phyloP scores from a whole-genome alignment of 495 filamentous ascomycete species.

The Astrothelium macrocarpum region DNA sequence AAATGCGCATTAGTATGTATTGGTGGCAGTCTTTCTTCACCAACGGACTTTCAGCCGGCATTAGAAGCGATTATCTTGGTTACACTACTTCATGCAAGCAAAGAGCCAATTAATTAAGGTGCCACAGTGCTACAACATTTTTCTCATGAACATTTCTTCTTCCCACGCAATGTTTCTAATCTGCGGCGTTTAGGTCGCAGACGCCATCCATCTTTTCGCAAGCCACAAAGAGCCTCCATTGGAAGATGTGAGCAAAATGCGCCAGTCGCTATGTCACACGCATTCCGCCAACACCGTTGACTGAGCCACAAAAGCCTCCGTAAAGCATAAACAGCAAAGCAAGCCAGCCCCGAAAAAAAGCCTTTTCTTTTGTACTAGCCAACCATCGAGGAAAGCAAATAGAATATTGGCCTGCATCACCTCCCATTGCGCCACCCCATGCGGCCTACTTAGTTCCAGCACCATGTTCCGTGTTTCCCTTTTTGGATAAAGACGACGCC shows the following conservation, averaged over 20 bases:
- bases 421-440: not conserved
- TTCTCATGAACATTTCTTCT: not conserved
- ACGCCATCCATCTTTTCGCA: not conserved
- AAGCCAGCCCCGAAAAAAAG: not conserved
- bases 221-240: not conserved
- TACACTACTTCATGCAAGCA: not conserved
- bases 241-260: not conserved
- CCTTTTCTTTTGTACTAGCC: not conserved
- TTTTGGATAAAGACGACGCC: not conserved
- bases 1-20: not conserved
- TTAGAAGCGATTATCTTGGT: no score
- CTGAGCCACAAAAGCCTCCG: not conserved
- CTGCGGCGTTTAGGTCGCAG: not conserved
- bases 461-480: not conserved
- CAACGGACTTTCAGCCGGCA: no score
- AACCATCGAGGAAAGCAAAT: slow-evolving; percentile 1
- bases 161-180: not conserved
- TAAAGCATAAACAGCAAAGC: not conserved
- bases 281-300: not conserved
- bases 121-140: not conserved
- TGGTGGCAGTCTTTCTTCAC: not conserved
- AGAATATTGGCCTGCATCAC: no score
- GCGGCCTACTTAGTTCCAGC: not conserved
- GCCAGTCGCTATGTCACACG: slow-evolving; percentile 3
- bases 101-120: not conserved